Evolutionary conservation across 805 yeast species (phyloP).

Genomic region (Saccharomycopsis fodiens): DNA sequence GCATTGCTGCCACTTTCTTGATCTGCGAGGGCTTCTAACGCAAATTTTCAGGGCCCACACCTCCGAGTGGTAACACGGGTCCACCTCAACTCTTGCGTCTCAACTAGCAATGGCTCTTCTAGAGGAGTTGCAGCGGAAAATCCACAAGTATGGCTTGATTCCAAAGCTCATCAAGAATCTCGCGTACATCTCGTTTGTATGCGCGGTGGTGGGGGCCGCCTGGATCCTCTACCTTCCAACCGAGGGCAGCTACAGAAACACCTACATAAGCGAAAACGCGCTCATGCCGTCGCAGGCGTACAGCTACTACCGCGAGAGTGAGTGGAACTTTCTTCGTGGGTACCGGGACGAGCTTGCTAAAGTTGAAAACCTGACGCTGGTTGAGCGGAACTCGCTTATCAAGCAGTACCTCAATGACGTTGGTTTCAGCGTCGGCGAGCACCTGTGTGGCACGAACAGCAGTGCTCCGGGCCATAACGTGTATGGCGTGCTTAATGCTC

Average conservation of each 20-base stretch:
- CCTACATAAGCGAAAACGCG: conserved; percentile 94
- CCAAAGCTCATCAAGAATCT: conserved; percentile 37
- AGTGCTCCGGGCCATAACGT: conserved; percentile 39
- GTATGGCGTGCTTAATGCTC: conserved; percentile 84
- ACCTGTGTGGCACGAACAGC: conserved; percentile 32
- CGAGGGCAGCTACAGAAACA: conserved; percentile 73
- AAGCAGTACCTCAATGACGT: conserved; percentile 56
- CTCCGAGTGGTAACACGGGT: too few species aligned
- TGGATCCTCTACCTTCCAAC: conserved; percentile 64
- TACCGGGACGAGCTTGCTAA: conserved; percentile 53
- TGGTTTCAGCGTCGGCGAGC: conserved; percentile 59
- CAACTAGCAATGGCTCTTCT: conserved; percentile 38
- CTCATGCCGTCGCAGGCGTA: conserved; percentile 94
- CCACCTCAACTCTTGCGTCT: too few species aligned
- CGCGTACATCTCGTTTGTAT: conserved; percentile 36
- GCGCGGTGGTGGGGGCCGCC: conserved; percentile 39
- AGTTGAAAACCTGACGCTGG: conserved; percentile 28
- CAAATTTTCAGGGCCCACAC: too few species aligned
- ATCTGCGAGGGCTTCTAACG: too few species aligned
- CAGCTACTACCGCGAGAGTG: conserved; percentile 85
- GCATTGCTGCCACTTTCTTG: too few species aligned
- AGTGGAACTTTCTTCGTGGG: conserved; percentile 89
- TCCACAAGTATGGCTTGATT: conserved; percentile 38
- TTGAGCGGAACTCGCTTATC: conserved; percentile 38
- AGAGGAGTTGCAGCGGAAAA: conserved; percentile 36